Percentiles rank a stretch among this genome's conserved stretches.
phyloP scores from a whole-genome alignment of 305 asterid species.

The Withania somnifera region DNA sequence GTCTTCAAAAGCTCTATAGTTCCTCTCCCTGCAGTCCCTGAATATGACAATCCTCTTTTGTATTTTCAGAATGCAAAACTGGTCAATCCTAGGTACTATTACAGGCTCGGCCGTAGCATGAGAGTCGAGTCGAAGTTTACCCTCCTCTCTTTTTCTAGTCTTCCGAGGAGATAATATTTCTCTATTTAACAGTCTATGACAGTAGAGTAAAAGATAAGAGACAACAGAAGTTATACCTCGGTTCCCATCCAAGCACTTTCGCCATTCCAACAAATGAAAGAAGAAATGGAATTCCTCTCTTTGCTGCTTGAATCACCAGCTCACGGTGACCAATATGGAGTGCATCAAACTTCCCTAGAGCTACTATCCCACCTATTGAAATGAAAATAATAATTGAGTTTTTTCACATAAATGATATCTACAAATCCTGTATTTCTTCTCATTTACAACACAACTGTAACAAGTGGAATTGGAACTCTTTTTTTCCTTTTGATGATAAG shows the following conservation, averaged over 20 bases:
- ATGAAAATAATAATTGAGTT: constrained; percentile 1
- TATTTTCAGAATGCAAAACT: background rate
- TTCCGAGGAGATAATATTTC: background rate
- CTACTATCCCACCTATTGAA: constrained; percentile 76
- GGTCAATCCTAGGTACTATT: background rate
- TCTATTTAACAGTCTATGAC: background rate
- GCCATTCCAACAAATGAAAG: constrained; percentile 91
- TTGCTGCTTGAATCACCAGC: constrained; percentile 89
- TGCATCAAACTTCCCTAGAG: constrained; percentile 95
- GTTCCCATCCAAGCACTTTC: constrained; percentile 89
- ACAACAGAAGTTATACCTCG: constrained; percentile 44
- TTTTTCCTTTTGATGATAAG: background rate
- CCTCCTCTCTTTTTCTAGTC: background rate
- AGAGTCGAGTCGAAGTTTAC: background rate
- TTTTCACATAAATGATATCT: background rate
- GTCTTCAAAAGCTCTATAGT: no score
- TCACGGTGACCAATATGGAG: constrained; percentile 97
- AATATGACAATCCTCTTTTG: background rate
- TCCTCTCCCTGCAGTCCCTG: no score
- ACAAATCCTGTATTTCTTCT: background rate
- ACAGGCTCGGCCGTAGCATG: background rate
- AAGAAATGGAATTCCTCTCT: constrained; percentile 70
- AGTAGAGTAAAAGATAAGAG: background rate
- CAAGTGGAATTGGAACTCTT: background rate
- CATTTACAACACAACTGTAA: background rate